These are phyloP conservation scores for Vararia minispora DNA, from an alignment of 768 basidiomycete genomes.

Conservation along the genomic window DNA sequence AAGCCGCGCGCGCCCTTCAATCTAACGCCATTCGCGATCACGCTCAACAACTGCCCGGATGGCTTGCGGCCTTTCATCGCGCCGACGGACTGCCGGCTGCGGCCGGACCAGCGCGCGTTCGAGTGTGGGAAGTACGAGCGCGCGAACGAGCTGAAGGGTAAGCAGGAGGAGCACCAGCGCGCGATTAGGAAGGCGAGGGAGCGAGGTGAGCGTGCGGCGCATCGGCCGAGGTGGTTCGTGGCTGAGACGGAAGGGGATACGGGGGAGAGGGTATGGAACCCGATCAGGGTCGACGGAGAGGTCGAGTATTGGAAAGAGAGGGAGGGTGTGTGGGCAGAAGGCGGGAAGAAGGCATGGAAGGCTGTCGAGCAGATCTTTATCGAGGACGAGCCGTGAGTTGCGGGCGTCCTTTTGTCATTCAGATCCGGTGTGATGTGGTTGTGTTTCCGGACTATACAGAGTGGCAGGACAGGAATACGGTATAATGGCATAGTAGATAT, in stretches of 20 bases:
- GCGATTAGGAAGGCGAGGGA: constrained; percentile 64
- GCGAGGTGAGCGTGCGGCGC: constrained; percentile 56
- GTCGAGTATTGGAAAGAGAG: constrained; percentile 83
- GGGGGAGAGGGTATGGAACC: constrained; percentile 81
- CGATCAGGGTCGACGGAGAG: constrained; percentile 35
- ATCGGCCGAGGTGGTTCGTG: constrained; percentile 81
- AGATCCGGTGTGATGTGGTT: constrained; percentile 37
- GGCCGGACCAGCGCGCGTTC: constrained; percentile 92
- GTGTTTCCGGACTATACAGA: not conserved
- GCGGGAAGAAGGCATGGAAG: constrained; percentile 39
- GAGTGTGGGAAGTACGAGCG: constrained; percentile 79
- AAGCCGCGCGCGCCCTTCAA: constrained; percentile 85
- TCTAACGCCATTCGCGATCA: constrained; percentile 88
- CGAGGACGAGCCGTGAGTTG: constrained; percentile 33
- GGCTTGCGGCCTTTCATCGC: constrained; percentile 62
- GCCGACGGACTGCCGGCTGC: constrained; percentile 85
- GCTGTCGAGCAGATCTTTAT: constrained; percentile 78
- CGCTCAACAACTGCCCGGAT: constrained; percentile 81
- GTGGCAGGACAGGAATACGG: no score
- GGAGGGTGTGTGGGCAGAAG: constrained; percentile 43
- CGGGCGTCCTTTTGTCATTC: constrained; percentile 32
- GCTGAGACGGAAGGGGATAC: constrained; percentile 81
- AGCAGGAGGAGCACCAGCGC: constrained; percentile 76
- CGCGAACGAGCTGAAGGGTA: constrained; percentile 68
- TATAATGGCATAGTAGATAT: no score